phyloP scores from a whole-genome alignment of 805 yeast species.

The Scheffersomyces stipitis region DNA sequence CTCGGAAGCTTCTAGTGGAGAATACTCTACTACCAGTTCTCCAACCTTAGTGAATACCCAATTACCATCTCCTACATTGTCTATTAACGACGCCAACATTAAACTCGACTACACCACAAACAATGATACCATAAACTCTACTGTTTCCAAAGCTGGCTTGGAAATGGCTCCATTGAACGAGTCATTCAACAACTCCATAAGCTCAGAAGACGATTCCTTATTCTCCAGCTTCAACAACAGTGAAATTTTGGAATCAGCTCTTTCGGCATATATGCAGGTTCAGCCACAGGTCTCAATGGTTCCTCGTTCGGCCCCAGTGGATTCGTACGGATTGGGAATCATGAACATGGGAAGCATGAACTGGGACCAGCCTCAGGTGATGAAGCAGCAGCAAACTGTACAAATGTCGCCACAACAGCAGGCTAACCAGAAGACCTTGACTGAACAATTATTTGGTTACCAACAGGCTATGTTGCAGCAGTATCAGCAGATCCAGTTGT shows the following conservation, averaged over 20 bases:
- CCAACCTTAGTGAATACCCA: slow-evolving; percentile 5
- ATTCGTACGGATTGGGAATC: slow-evolving; percentile 29
- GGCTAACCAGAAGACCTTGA: slow-evolving; percentile 4
- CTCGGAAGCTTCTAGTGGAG: slow-evolving; percentile 6
- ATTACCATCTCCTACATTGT: slow-evolving; percentile 14
- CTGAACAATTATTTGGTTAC: slow-evolving; percentile 13
- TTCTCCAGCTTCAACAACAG: slow-evolving; percentile 12
- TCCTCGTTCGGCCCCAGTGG: slow-evolving; percentile 10
- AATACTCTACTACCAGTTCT: slow-evolving; percentile 3
- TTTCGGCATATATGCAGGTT: slow-evolving; percentile 11
- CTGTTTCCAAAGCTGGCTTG: too few relatives aligned
- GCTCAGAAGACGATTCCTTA: slow-evolving; percentile 19
- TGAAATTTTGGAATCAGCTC: slow-evolving; percentile 5
- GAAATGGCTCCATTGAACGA: slow-evolving; percentile 16
- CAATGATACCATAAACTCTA: slow-evolving; percentile 1
- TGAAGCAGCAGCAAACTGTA: slow-evolving; percentile 1
- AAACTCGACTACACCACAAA: neutral
- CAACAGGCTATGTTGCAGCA: slow-evolving; percentile 23
- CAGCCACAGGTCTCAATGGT: slow-evolving; percentile 5
- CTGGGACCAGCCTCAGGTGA: slow-evolving; percentile 14
- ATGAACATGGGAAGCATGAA: slow-evolving; percentile 18
- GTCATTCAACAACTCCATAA: slow-evolving; percentile 14
- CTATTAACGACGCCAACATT: slow-evolving; percentile 7
- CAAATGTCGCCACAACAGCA: slow-evolving; percentile 7
- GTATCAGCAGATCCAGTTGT: slow-evolving; percentile 21